Evolutionary conservation across 2,329 filamentous ascomycete genomes (phyloP), one percentile per base, ranked within the genome.

Genomic region (Gnomoniopsis sp.): DNA sequence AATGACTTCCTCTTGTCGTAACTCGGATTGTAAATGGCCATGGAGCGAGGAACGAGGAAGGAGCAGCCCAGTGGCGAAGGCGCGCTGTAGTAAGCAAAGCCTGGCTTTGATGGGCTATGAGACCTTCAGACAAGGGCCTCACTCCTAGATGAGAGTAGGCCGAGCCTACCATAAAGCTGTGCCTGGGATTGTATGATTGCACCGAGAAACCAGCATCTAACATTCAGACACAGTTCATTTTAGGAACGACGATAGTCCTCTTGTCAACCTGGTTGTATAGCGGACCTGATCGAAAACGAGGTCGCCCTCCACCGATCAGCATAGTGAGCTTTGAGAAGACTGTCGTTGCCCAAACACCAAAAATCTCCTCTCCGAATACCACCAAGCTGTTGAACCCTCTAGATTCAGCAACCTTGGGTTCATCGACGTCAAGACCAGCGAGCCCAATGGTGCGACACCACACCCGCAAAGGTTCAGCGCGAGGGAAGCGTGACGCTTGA

Each of bases 241-340:
- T 91, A 52, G 95, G 95, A 55, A 93, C 93, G 0, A 78, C 80
- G 12, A 77, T 95, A 51, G 93, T 98, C 10, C 76, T 97, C 1
- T 80, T 85, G 46, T 88, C 93, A 2, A 96, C 91, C 2, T 97
- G 92, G 71, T 79, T 97, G 17, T 97, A 96, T 77, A 91, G 85
- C 61, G 82, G 83, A 6, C 82, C 86, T 1, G 84, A 91, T 63
- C 77, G 81, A 21, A 79, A 77, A 62, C 79, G 83, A 56, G 76
- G 79, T 55, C 83, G 86, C 17, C 85, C 90, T 22, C 77, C 84
- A 0, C 85, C 88, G 0, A 85, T 91, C 66, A 83, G 77, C 63
- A 87, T 93, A 61, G 88, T 87, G 49, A 85, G 79, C 63, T 92
- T 89, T 68, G 91, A 96, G 71, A 95, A 96, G 74, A 84, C 85